Conservation (phyloP, 2,329 filamentous ascomycete species). For the Ascocoryne sarcoides region DNA sequence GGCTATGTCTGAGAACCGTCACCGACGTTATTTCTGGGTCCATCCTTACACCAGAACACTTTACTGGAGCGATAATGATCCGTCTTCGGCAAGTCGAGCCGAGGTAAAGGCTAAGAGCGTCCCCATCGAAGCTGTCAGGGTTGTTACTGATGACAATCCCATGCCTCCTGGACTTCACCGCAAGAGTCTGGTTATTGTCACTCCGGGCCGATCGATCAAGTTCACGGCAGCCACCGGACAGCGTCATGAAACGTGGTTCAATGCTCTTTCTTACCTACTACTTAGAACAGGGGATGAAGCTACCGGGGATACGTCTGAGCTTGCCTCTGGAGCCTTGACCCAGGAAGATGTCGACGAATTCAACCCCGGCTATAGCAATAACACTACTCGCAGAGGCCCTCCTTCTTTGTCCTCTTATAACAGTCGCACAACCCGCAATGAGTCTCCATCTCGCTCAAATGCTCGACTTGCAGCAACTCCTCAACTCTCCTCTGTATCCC, state of each 20-base stretch:
- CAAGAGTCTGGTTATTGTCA: constrained; percentile 85
- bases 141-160: constrained; percentile 89
- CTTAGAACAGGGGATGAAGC: constrained; percentile 64
- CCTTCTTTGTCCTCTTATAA: constrained; percentile 73
- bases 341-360: constrained; percentile 67
- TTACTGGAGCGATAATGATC: constrained; percentile 93
- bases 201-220: constrained; percentile 80
- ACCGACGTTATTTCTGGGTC: constrained; percentile 97
- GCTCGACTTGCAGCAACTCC: constrained; percentile 24
- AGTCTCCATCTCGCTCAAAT: constrained; percentile 44
- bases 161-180: constrained; percentile 90
- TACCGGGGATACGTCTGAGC: constrained; percentile 46
- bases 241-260: constrained; percentile 97
- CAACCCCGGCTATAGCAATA: constrained; percentile 49
- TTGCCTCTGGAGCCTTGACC: constrained; percentile 45
- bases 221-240: constrained; percentile 92
- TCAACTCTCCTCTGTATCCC: constrained; percentile 16
- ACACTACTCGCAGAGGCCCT: constrained; percentile 43
- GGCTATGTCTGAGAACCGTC: constrained; percentile 80
- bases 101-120: constrained; percentile 82
- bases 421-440: constrained; percentile 60
- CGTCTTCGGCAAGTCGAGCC: constrained; percentile 64
- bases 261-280: constrained; percentile 86
- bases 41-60: constrained; percentile 93
- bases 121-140: constrained; percentile 78